Evolutionary conservation across 139 green algal genomes (phyloP), one percentile per base, ranked within the genome.

Genomic region (Chlorella sp.): DNA sequence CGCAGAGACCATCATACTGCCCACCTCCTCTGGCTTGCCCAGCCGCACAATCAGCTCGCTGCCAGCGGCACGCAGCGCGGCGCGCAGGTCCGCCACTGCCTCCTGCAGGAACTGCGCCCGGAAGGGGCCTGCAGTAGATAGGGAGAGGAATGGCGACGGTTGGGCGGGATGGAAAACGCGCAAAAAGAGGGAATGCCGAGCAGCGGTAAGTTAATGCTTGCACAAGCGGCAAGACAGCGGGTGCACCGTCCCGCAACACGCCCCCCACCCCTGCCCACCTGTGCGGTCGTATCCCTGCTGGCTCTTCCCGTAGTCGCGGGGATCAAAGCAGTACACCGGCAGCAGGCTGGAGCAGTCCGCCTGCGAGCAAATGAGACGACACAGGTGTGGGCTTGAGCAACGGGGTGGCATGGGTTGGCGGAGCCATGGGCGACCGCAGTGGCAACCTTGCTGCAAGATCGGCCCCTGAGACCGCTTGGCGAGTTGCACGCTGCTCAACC

Each of bases 241-340:
- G n/a, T n/a, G n/a, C n/a, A n/a, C n/a, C n/a, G n/a, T n/a, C n/a
- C n/a, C n/a, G 11, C 17, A 60, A 18, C 15, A 3, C 20, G 21
- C 6, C 3, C 5, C 17, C 4, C 23, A n/a, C 20, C 73, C 6
- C 73, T 7, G 1, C 75, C 12, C 56, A 82, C 75, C 75, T 25
- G 75, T 82, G 38, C 87, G 84, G 74, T 94, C 89, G 73, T 93
- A 95, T 4, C 89, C 92, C 36, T 86, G 87, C 17, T 62, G 41
- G 72, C 75, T 86, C 38, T 86, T 86, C 21, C 86, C 81, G 44
- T 92, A 94, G 65, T 94, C 91, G 20, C 91, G 73, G 2, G 91
- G 91, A 75, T 94, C 91, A 39, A 94, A 95, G 84, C 89, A 91
- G 75, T 90, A 94, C 47, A 94, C 89, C 1, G 89, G 87, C 71